These are phyloP conservation scores for Paramecium tetraurelia DNA, from an alignment of 73 alveolate genomes.

Conservation along the genomic window DNA sequence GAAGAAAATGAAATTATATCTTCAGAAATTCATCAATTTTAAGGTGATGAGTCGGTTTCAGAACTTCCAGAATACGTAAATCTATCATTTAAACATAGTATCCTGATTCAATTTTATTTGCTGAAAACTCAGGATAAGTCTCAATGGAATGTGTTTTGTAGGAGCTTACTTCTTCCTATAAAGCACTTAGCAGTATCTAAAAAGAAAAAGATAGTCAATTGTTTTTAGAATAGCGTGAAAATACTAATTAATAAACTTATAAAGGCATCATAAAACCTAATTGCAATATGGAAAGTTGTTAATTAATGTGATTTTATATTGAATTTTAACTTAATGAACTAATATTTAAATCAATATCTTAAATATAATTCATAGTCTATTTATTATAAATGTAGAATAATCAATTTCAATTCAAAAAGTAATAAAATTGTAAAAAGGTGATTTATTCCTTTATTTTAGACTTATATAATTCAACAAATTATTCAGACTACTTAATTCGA, in stretches of 20 bases:
- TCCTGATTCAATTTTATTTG: not conserved
- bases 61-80: not conserved
- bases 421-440: no score
- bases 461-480: no score
- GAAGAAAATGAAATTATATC: not conserved
- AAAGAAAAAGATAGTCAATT: not conserved
- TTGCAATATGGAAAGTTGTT: not conserved
- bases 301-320: not conserved
- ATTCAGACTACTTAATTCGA: no score
- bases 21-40: not conserved
- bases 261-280: not conserved
- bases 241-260: not conserved
- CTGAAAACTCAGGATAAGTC: not conserved
- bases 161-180: not conserved
- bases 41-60: not conserved
- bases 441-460: no score
- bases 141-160: not conserved
- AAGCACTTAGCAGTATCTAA: not conserved
- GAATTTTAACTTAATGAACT: not conserved
- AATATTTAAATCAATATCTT: not conserved
- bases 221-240: not conserved
- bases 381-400: no score
- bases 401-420: no score
- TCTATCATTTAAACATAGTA: not conserved
- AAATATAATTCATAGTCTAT: no score